Percentiles rank a stretch among this genome's conserved stretches.
Evolutionary conservation across 2,329 filamentous ascomycete species (phyloP).

Genomic region (Colletotrichum incanum): DNA sequence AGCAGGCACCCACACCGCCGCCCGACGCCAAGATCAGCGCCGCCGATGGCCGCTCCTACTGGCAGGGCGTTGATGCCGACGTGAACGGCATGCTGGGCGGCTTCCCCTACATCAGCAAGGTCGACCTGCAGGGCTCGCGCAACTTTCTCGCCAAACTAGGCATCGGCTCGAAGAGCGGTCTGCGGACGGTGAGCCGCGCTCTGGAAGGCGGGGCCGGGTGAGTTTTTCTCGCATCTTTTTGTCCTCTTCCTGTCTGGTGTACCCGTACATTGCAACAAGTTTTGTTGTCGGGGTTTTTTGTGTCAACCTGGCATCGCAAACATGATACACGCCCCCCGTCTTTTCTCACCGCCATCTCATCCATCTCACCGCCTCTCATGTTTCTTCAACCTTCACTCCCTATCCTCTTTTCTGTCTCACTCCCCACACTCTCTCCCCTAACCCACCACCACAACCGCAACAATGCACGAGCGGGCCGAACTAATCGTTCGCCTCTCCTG

Average conservation of each 20-base stretch:
- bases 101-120: conserved; percentile 73
- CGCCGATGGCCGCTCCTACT: conserved; percentile 61
- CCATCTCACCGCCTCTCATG: conserved; percentile 26
- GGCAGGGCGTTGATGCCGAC: conserved; percentile 61
- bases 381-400: conserved; percentile 14
- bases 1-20: conserved; percentile 35
- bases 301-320: conserved; percentile 23
- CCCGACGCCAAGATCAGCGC: conserved; percentile 55
- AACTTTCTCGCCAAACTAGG: conserved; percentile 80
- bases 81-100: conserved; percentile 87
- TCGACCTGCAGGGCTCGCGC: conserved; percentile 78
- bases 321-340: conserved; percentile 11
- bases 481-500: conserved; percentile 25
- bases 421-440: conserved; percentile 29
- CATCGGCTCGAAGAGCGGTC: conserved; percentile 55
- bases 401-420: conserved; percentile 37
- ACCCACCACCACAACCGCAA: conserved; percentile 21
- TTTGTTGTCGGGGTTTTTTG: conserved; percentile 9
- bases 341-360: conserved; percentile 33
- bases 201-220: conserved; percentile 60
- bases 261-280: conserved; percentile 23
- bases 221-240: conserved; percentile 39
- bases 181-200: conserved; percentile 48
- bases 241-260: conserved; percentile 2
- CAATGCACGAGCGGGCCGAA: conserved; percentile 29